A percentile compares a stretch with the other conserved stretches of the same genome.
phyloP scores from a whole-genome alignment of 176 grass and related monocot species.

The Eragrostis curvula region DNA sequence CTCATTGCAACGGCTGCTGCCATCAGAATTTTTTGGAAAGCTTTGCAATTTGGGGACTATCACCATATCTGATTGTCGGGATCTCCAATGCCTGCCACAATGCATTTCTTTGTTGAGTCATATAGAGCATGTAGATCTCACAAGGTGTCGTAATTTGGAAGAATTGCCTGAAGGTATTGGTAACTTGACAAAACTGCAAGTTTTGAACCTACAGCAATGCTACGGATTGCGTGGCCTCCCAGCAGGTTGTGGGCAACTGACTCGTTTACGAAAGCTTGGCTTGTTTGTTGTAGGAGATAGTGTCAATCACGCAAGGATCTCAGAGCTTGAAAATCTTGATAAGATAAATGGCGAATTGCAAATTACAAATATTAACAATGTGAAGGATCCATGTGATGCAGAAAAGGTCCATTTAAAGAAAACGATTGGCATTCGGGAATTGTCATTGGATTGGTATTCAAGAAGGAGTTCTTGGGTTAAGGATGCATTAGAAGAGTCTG shows the following conservation, averaged over 20 bases:
- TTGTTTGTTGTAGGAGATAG: slow-evolving; percentile 7
- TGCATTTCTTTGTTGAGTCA: background rate
- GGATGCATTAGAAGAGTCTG: no score
- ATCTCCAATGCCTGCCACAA: background rate
- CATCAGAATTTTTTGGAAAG: background rate
- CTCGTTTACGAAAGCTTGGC: no score
- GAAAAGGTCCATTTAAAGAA: background rate
- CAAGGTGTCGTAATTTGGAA: background rate
- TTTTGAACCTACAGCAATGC: background rate
- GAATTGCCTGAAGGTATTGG: slow-evolving; percentile 27
- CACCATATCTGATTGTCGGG: fast-evolving
- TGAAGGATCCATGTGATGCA: background rate
- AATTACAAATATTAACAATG: background rate
- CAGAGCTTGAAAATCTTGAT: slow-evolving; percentile 27
- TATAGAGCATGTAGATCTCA: background rate
- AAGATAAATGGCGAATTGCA: background rate
- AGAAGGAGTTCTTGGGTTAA: no score
- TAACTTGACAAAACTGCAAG: background rate
- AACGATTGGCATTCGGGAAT: background rate
- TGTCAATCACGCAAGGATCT: slow-evolving; percentile 17
- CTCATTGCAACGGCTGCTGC: background rate
- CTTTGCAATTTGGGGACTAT: background rate
- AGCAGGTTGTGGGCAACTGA: no score
- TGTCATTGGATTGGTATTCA: background rate
- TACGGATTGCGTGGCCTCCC: background rate